Conservation (phyloP, 768 basidiomycete genomes). For the Pleurotus djamor region DNA sequence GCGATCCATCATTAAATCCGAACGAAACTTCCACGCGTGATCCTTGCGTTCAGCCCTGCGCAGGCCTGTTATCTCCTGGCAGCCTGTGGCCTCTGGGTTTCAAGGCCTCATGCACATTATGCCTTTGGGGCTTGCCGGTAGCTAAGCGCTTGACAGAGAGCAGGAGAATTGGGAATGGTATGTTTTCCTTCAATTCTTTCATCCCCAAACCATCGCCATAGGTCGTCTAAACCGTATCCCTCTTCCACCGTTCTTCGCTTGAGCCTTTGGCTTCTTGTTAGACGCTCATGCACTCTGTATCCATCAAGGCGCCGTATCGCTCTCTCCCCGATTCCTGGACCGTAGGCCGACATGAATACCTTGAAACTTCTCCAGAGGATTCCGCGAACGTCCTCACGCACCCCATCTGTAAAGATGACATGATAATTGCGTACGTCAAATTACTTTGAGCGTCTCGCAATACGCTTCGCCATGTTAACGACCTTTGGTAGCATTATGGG, state of each 20-base stretch:
- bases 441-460: neutral
- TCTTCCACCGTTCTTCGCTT: neutral
- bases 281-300: neutral
- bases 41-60: neutral
- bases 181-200: neutral
- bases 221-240: neutral
- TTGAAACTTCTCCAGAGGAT: neutral
- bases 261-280: neutral
- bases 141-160: neutral
- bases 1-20: slow-evolving; percentile 5
- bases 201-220: neutral
- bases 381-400: neutral
- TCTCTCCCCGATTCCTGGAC: neutral
- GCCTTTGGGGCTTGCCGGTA: neutral
- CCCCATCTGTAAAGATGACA: slow-evolving; percentile 9
- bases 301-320: neutral
- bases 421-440: slow-evolving; percentile 11
- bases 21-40: neutral
- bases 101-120: neutral
- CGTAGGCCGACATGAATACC: neutral
- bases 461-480: neutral
- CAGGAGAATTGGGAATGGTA: neutral
- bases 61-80: neutral
- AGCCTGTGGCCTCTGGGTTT: neutral
- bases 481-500: slow-evolving; percentile 19